Evolutionary conservation across 106 monocot genomes (phyloP).

Genomic region (Dioscorea zingiberensis): DNA sequence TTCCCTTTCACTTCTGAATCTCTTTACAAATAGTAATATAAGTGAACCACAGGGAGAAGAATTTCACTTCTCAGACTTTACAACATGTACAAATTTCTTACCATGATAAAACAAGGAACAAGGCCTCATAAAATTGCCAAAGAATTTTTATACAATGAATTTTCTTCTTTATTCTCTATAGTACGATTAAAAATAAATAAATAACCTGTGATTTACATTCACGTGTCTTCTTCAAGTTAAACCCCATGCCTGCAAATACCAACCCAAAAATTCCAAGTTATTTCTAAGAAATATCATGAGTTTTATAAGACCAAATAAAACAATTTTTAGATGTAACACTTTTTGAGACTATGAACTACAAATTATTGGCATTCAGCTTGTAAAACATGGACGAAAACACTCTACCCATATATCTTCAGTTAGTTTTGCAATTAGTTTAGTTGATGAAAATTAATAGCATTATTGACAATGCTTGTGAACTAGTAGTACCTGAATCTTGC

Average conservation of each 20-base stretch:
- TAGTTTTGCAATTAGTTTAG: too few species aligned
- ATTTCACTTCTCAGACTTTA: too few species aligned
- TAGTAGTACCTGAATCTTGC: conserved; percentile 43
- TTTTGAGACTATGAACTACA: background rate
- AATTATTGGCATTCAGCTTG: too few species aligned
- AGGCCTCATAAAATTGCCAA: background rate
- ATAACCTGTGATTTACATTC: background rate
- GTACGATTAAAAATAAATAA: background rate
- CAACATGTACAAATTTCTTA: too few species aligned
- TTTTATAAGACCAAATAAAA: too few species aligned
- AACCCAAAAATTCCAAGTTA: background rate
- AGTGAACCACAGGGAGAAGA: too few species aligned
- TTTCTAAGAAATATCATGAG: background rate
- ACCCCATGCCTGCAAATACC: conserved; percentile 47
- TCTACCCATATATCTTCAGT: too few species aligned
- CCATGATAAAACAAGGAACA: background rate
- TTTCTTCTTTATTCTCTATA: background rate
- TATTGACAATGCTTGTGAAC: background rate
- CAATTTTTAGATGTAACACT: background rate
- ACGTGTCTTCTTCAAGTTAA: conserved; percentile 13
- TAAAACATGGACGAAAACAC: too few species aligned
- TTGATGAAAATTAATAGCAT: background rate
- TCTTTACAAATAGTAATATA: too few species aligned
- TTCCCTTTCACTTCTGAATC: too few species aligned
- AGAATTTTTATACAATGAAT: background rate